Conservation (phyloP, 768 basidiomycete species). For the Trametes maxima region DNA sequence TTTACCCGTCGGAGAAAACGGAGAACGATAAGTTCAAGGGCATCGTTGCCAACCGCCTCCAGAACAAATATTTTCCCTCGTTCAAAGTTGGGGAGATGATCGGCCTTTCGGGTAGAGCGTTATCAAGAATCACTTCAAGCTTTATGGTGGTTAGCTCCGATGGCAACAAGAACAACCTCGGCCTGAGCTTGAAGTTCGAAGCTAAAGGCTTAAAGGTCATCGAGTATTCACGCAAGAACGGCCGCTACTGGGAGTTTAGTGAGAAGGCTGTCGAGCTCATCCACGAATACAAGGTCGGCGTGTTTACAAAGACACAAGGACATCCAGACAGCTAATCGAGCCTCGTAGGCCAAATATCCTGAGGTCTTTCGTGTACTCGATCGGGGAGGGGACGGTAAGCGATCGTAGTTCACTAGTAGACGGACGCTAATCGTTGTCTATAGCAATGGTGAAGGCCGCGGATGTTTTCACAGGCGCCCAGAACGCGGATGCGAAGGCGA, state of each 20-base stretch:
- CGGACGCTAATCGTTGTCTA: neutral
- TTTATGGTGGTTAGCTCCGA: constrained; percentile 85
- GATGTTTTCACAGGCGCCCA: constrained; percentile 56
- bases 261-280: constrained; percentile 82
- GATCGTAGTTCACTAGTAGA: neutral
- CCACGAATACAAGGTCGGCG: constrained; percentile 74
- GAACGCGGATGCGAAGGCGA: constrained; percentile 70
- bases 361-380: constrained; percentile 80
- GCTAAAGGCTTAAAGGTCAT: constrained; percentile 91
- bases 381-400: constrained; percentile 67
- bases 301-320: neutral
- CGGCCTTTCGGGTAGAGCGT: constrained; percentile 71
- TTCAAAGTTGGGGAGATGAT: constrained; percentile 77
- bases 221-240: constrained; percentile 86
- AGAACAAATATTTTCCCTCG: constrained; percentile 72
- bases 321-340: neutral
- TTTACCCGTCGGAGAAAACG: constrained; percentile 80
- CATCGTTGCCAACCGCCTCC: constrained; percentile 53
- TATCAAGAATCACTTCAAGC: constrained; percentile 92
- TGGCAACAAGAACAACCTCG: constrained; percentile 83
- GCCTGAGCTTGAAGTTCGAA: constrained; percentile 95
- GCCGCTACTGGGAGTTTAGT: constrained; percentile 91
- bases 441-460: constrained; percentile 73
- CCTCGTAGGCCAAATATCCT: constrained; percentile 69
- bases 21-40: constrained; percentile 81